phyloP scores from a whole-genome alignment of 2,329 filamentous ascomycete species.

The Diplodia seriata region DNA sequence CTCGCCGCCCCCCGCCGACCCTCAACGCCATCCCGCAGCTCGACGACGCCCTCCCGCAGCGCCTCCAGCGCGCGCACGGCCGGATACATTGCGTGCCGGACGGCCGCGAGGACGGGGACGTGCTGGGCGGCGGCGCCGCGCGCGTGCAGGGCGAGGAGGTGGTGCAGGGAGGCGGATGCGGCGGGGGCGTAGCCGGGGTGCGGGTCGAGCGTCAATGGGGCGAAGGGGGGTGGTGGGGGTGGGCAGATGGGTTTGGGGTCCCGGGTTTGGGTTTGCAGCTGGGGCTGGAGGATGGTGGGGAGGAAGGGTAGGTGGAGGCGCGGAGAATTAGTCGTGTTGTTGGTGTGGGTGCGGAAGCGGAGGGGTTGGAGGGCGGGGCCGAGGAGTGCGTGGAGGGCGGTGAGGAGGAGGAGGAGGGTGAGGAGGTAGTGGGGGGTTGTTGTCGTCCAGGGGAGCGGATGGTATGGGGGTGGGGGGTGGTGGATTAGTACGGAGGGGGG shows the following conservation, averaged over 20 bases:
- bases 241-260: background rate
- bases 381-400: slow-evolving; percentile 1
- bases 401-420: background rate
- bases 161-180: background rate
- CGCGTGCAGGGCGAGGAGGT: background rate
- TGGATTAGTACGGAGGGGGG: background rate
- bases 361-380: background rate
- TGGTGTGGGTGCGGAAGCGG: slow-evolving; percentile 2
- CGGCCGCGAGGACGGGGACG: background rate
- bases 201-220: background rate
- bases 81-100: background rate
- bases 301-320: background rate
- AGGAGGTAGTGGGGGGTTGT: background rate
- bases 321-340: too few species aligned
- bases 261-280: background rate
- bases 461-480: background rate
- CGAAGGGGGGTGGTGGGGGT: background rate
- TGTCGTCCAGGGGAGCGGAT: background rate
- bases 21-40: too few species aligned
- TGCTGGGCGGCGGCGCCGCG: background rate
- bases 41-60: too few species aligned
- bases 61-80: background rate
- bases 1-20: too few species aligned
- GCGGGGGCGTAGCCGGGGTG: background rate
- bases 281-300: background rate